Base-by-base conservation (phyloP, 2,329 filamentous ascomycete species). In the Daldinia eschscholtzii region DNA sequence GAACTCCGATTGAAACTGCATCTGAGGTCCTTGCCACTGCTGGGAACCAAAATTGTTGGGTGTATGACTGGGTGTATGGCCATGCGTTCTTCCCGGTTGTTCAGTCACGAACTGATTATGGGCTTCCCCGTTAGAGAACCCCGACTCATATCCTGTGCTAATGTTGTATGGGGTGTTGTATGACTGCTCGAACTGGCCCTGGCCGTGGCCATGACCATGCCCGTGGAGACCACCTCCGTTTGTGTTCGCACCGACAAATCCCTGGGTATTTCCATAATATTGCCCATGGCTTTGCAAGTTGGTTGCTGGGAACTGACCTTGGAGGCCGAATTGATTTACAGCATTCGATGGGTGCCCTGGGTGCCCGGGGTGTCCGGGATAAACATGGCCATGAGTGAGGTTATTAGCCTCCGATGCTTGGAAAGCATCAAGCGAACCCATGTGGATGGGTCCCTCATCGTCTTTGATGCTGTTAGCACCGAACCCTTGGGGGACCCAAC, bases 31-130 rank as follows among this genome's bases (percentile, higher is more conserved):
- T 20, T 67, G 64, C 67, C 67, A 70, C 6, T 46, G 10, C 20
- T 61, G 60, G 0, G 58, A 18, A 33, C 44, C 33, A 15, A 63
- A 70, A 13, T 50, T 3, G 41, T 15, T 67, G 2, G 64, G 60
- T 1, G 57, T 52, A 52, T 60, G 65, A 26, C 28, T 67, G 2
- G 64, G 60, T 1, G 57, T 52, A 52, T 60, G 65, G 33, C 28
- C 9, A 50, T 65, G 57, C 4, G 15, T 20, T 12, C 64, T 59
- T 20, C 28, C 28, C 1, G 62, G 35, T 37, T 65, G 62, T 18
- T 63, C 59, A 15, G 55, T 4, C 1, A 42, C 12, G 18, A 44
- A 57, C 23, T 30, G 55, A 30, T 18, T 20, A 30, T 37, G 52
- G n/a, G 23, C n/a, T 37, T 37, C 18, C 10, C 52, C 37, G 20